Conservation (phyloP, 2,329 filamentous ascomycete species). For the Fusarium sp. region DNA sequence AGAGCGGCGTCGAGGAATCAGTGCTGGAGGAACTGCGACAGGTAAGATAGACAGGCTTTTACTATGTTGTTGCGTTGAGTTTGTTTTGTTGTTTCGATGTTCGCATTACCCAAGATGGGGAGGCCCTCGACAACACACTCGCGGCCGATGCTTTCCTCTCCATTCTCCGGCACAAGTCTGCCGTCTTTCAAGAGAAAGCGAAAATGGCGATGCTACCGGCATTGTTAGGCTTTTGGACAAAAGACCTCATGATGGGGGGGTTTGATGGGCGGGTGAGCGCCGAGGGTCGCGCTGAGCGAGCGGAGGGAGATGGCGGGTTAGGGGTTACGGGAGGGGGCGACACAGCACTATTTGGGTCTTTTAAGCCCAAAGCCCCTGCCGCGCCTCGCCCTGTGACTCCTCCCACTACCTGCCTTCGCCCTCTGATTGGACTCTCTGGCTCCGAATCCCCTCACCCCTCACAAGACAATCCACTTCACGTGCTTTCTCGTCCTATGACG, state of each 20-base stretch:
- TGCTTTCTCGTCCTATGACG: slow-evolving; percentile 22
- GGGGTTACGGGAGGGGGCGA: slow-evolving; percentile 57
- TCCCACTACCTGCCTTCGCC: slow-evolving; percentile 20
- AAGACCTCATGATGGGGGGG: slow-evolving; percentile 14
- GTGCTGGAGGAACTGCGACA: slow-evolving; percentile 88
- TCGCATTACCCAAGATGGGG: slow-evolving; percentile 30
- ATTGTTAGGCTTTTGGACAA: not conserved
- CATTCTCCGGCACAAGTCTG: not conserved
- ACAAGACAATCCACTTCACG: slow-evolving; percentile 26
- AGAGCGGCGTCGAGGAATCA: slow-evolving; percentile 89
- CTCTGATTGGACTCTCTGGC: slow-evolving; percentile 38
- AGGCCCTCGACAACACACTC: slow-evolving; percentile 20
- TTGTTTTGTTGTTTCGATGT: slow-evolving; percentile 1
- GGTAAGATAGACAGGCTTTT: slow-evolving; percentile 67
- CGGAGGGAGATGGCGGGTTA: slow-evolving; percentile 44
- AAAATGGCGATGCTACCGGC: not conserved
- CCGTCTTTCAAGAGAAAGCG: not conserved
- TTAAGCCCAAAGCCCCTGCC: slow-evolving; percentile 57
- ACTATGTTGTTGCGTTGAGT: slow-evolving; percentile 12
- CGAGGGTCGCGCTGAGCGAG: slow-evolving; percentile 27
- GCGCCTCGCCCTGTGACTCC: slow-evolving; percentile 36
- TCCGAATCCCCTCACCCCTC: slow-evolving; percentile 15
- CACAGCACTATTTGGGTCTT: slow-evolving; percentile 67
- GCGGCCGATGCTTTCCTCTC: slow-evolving; percentile 19
- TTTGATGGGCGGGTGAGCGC: slow-evolving; percentile 13